phyloP scores from a whole-genome alignment of 2,329 filamentous ascomycete species.

The Cadophora sp. region DNA sequence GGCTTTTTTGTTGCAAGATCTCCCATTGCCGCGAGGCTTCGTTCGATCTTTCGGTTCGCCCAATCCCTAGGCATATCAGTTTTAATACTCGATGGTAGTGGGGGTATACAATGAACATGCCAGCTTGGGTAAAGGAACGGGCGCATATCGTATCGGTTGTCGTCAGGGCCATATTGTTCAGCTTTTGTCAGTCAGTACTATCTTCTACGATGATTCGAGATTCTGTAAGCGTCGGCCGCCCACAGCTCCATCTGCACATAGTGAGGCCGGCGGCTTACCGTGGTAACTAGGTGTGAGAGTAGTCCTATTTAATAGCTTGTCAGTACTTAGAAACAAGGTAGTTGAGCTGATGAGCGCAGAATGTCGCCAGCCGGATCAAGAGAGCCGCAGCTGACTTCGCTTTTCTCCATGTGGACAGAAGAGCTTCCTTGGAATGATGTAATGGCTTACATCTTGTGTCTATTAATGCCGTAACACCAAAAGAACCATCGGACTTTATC shows the following conservation, averaged over 20 bases:
- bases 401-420: background rate
- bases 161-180: conserved; percentile 2
- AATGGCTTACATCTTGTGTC: background rate
- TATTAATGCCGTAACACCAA: conserved; percentile 35
- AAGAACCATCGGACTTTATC: conserved; percentile 53
- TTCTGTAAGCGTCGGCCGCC: background rate
- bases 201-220: background rate
- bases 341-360: background rate
- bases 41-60: conserved; percentile 11
- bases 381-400: background rate
- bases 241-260: background rate
- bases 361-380: background rate
- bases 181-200: background rate
- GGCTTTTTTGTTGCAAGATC: background rate
- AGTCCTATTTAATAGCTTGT: background rate
- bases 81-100: background rate
- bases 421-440: background rate
- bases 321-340: background rate
- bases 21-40: conserved; percentile 3
- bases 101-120: background rate
- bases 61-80: background rate
- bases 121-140: background rate
- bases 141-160: conserved; percentile 7
- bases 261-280: background rate
- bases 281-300: conserved; percentile 1